Percentiles rank a stretch among this genome's conserved stretches.
Conservation (phyloP, 73 alveolate species). For the Urostyla sp. region DNA sequence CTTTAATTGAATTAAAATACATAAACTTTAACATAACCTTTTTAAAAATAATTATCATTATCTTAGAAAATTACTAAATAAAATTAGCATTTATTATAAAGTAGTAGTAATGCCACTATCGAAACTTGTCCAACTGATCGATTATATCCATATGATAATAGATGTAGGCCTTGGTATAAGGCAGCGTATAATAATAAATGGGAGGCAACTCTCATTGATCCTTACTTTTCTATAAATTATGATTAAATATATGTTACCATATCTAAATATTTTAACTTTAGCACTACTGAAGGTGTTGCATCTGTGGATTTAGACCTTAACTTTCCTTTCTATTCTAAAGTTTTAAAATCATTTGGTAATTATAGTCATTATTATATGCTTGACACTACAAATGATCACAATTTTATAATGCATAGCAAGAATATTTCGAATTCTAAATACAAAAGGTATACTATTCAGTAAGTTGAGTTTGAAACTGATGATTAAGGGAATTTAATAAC, state of each 20-base stretch:
- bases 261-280: constrained; percentile 4
- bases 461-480: constrained; percentile 32
- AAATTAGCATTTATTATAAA: neutral
- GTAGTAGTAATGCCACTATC: neutral
- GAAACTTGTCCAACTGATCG: neutral
- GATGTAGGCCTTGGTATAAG: constrained; percentile 63
- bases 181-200: neutral
- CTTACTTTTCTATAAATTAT: neutral
- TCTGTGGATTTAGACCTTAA: constrained; percentile 43
- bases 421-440: neutral
- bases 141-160: constrained; percentile 23
- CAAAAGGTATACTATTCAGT: neutral
- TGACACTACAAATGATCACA: constrained; percentile 7
- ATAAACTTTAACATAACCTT: neutral
- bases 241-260: neutral
- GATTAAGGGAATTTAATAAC: neutral
- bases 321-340: neutral
- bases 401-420: constrained; percentile 19
- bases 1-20: neutral
- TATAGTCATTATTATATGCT: constrained; percentile 35
- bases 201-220: constrained; percentile 2
- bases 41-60: neutral
- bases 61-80: neutral
- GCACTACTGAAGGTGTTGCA: constrained; percentile 9
- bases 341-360: neutral